These are phyloP conservation scores for Pseudogymnoascus sp. DNA, from an alignment of 2,329 filamentous ascomycete species.

Conservation along the genomic window DNA sequence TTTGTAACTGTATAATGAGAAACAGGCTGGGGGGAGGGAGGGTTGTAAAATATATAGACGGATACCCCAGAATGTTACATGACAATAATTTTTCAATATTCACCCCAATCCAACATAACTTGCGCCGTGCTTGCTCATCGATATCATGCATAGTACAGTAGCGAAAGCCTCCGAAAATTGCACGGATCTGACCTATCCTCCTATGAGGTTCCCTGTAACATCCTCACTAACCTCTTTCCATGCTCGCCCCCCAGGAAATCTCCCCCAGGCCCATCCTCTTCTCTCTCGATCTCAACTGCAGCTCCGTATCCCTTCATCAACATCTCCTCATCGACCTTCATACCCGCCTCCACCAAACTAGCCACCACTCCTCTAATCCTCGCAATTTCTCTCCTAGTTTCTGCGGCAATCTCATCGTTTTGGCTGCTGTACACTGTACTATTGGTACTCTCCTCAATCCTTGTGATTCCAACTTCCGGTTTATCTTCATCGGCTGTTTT, in stretches of 20 bases:
- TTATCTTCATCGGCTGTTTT: slow-evolving; percentile 42
- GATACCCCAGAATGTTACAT: not conserved
- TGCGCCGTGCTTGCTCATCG: not conserved
- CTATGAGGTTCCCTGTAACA: slow-evolving; percentile 19
- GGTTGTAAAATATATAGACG: not conserved
- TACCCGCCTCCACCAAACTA: slow-evolving; percentile 71
- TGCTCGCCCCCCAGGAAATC: slow-evolving; percentile 52
- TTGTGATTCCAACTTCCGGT: slow-evolving; percentile 57
- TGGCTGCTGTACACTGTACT: slow-evolving; percentile 88
- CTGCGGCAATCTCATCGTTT: slow-evolving; percentile 73
- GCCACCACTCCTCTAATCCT: slow-evolving; percentile 73
- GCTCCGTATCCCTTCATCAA: slow-evolving; percentile 76
- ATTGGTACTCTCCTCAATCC: slow-evolving; percentile 79
- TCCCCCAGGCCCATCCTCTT: slow-evolving; percentile 47
- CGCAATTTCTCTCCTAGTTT: slow-evolving; percentile 81
- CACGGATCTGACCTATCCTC: not conserved
- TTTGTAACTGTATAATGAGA: not conserved
- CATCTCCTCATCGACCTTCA: slow-evolving; percentile 84
- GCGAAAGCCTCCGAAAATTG: not conserved
- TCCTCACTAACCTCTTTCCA: slow-evolving; percentile 34
- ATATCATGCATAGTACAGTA: not conserved
- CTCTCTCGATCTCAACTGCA: slow-evolving; percentile 63
- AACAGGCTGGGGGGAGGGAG: not conserved
- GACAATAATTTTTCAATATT: not conserved
- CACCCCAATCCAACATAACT: not conserved